phyloP scores from a whole-genome alignment of 2,329 filamentous ascomycete species.

The Talaromyces islandicus region DNA sequence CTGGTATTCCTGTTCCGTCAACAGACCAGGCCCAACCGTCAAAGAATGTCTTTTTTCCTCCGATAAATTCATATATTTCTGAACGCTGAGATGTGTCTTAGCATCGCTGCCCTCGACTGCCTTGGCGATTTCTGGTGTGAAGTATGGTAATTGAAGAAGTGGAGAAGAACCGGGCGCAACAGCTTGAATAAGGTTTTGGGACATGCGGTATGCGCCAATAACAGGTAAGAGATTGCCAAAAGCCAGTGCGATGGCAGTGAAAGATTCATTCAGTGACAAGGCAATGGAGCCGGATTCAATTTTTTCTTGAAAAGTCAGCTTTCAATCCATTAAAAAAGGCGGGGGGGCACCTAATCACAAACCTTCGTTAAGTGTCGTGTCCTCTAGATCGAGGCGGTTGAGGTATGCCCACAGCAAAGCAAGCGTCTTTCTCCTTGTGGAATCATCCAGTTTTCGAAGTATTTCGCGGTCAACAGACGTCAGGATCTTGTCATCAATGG shows the following conservation, averaged over 20 bases:
- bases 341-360: constrained; percentile 7
- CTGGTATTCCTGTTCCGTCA: constrained; percentile 71
- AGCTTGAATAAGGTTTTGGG: constrained; percentile 86
- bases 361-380: constrained; percentile 66
- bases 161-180: constrained; percentile 77
- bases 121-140: constrained; percentile 57
- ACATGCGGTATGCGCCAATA: constrained; percentile 71
- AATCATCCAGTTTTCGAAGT: constrained; percentile 74
- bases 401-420: constrained; percentile 94
- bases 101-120: constrained; percentile 52
- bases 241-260: constrained; percentile 78
- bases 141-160: constrained; percentile 83
- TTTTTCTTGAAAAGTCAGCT: constrained; percentile 54
- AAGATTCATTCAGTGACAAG: constrained; percentile 76
- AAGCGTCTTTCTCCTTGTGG: constrained; percentile 75
- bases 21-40: constrained; percentile 61
- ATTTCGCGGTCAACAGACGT: constrained; percentile 67
- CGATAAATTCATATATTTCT: constrained; percentile 81
- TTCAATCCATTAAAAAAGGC: neutral
- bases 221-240: constrained; percentile 80
- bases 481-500: constrained; percentile 57
- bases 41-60: constrained; percentile 67
- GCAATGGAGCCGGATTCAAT: constrained; percentile 84
- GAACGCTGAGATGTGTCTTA: constrained; percentile 69
- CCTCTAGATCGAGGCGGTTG: constrained; percentile 77